These are phyloP conservation scores for Astrocystis sublimbata DNA, from an alignment of 495 filamentous ascomycete species.

Conservation along the genomic window DNA sequence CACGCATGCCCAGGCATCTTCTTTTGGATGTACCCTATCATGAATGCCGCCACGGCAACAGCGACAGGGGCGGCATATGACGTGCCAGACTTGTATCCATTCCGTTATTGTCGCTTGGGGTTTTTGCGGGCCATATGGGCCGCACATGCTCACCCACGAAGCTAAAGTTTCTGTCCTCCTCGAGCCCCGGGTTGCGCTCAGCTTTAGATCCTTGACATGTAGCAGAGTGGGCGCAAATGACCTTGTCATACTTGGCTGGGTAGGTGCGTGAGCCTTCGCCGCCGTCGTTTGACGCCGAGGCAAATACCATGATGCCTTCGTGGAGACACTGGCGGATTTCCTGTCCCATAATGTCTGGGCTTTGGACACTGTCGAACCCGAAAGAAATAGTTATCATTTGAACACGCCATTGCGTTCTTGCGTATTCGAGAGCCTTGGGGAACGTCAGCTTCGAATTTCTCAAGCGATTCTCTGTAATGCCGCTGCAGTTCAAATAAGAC, in stretches of 20 bases:
- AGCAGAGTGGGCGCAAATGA: background rate
- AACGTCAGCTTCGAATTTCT: background rate
- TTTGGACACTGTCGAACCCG: background rate
- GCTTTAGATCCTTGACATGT: background rate
- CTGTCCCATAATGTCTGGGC: background rate
- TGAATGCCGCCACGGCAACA: background rate
- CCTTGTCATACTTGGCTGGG: background rate
- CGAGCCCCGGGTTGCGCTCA: background rate
- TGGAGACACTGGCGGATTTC: constrained; percentile 4
- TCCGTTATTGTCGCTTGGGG: background rate
- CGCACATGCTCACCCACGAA: constrained; percentile 1
- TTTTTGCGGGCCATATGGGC: background rate
- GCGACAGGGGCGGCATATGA: background rate
- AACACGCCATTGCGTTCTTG: background rate
- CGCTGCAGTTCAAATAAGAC: background rate
- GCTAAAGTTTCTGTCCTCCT: background rate
- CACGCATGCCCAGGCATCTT: background rate
- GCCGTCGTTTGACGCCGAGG: constrained; percentile 1
- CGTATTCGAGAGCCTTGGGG: background rate
- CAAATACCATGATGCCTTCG: background rate
- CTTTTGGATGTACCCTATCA: constrained; percentile 1
- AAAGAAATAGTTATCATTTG: background rate
- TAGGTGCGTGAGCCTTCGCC: background rate
- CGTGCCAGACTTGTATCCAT: background rate
- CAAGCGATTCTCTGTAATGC: background rate